Conservation (phyloP, 306 rosid genomes). For the Amphicarpaea edgeworthii region DNA sequence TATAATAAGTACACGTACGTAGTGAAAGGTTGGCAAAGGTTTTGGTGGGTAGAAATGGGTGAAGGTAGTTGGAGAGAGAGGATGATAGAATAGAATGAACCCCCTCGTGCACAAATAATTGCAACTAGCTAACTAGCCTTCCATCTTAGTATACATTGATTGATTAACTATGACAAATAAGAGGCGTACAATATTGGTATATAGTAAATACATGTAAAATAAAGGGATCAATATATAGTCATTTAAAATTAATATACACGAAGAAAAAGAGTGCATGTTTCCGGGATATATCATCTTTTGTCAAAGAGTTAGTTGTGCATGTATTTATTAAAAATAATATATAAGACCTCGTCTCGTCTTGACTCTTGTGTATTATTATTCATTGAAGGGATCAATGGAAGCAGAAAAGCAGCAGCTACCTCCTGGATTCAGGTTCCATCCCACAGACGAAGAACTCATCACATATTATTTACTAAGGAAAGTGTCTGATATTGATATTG, state of each 20-base stretch:
- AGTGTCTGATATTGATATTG: slow-evolving; percentile 64
- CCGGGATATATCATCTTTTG: slow-evolving; percentile 50
- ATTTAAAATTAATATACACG: neutral
- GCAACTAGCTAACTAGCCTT: slow-evolving; percentile 36
- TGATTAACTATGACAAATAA: slow-evolving; percentile 16
- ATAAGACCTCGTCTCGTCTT: slow-evolving; percentile 16
- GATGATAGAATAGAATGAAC: slow-evolving; percentile 50
- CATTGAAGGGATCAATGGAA: slow-evolving; percentile 48
- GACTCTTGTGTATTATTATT: neutral
- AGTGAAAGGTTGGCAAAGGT: slow-evolving; percentile 33
- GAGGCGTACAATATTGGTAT: neutral
- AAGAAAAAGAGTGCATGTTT: slow-evolving; percentile 33
- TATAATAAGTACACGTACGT: slow-evolving; percentile 38
- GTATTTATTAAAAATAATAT: slow-evolving; percentile 23
- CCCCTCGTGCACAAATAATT: slow-evolving; percentile 52
- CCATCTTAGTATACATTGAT: neutral
- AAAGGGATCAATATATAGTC: slow-evolving; percentile 34
- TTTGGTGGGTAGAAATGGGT: slow-evolving; percentile 83
- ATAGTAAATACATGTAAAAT: slow-evolving; percentile 29
- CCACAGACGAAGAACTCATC: slow-evolving; percentile 86
- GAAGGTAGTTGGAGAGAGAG: slow-evolving; percentile 72
- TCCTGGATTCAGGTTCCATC: slow-evolving; percentile 89
- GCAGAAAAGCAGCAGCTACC: slow-evolving; percentile 84
- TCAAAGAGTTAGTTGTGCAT: slow-evolving; percentile 83
- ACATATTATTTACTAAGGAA: slow-evolving; percentile 64